These are phyloP conservation scores for Hericium coralloides DNA, from an alignment of 768 basidiomycete genomes.

Conservation along the genomic window DNA sequence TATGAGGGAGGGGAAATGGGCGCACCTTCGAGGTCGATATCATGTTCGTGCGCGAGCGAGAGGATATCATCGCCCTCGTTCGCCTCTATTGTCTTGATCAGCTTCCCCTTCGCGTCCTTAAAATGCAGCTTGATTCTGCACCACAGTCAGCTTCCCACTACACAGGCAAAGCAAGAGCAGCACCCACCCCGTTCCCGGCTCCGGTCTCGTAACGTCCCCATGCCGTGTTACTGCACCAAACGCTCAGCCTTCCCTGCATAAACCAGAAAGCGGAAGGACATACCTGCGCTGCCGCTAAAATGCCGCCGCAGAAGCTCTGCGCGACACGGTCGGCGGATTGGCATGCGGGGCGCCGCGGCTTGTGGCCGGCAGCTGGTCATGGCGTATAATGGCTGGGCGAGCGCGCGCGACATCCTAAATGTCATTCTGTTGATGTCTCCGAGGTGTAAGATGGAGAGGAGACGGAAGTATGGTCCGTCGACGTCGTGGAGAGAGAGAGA, in stretches of 20 bases:
- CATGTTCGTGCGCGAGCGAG: conserved; percentile 87
- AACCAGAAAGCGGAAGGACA: too few species aligned
- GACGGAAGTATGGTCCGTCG: too few species aligned
- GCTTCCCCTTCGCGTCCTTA: conserved; percentile 76
- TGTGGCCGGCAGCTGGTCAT: too few species aligned
- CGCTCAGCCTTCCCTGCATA: too few species aligned
- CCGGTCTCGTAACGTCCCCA: background rate
- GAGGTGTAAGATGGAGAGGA: too few species aligned
- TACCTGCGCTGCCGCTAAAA: too few species aligned
- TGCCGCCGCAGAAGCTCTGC: too few species aligned
- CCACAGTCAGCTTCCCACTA: background rate
- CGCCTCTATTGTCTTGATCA: conserved; percentile 83
- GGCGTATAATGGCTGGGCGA: too few species aligned
- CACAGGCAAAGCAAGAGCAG: background rate
- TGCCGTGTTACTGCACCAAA: background rate
- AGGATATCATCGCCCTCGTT: conserved; percentile 93
- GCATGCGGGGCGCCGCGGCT: too few species aligned
- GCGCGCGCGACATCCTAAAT: too few species aligned
- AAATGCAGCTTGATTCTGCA: conserved; percentile 83
- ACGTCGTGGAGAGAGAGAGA: background rate
- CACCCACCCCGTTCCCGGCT: background rate
- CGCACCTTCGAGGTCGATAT: conserved; percentile 91
- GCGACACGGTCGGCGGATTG: too few species aligned
- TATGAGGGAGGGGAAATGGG: conserved; percentile 1
- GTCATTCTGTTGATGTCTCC: too few species aligned